Evolutionary conservation across 1,284 basidiomycete species (phyloP).

Genomic region (Cryptococcus maquisensis): DNA sequence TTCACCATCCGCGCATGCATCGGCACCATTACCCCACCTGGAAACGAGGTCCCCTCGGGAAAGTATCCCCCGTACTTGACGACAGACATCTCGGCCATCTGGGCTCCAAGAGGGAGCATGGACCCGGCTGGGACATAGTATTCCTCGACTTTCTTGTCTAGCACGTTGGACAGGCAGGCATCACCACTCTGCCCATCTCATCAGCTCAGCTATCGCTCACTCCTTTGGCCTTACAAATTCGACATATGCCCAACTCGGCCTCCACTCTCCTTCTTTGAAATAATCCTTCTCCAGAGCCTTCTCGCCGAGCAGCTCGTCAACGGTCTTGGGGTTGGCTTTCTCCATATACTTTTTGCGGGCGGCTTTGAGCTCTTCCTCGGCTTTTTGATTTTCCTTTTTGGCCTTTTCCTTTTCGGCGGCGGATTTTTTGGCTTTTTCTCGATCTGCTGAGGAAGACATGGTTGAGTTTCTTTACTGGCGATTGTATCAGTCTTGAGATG

Average conservation of each 20-base stretch:
- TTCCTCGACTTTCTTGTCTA: slow-evolving; percentile 21
- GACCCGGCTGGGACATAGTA: slow-evolving; percentile 35
- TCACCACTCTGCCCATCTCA: slow-evolving; percentile 22
- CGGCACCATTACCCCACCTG: slow-evolving; percentile 33
- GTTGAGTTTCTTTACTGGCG: too few species aligned
- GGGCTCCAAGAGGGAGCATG: slow-evolving; percentile 34
- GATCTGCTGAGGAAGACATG: background rate
- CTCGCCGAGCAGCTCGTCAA: slow-evolving; percentile 19
- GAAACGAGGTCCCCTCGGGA: slow-evolving; percentile 37
- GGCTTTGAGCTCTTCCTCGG: slow-evolving; percentile 4
- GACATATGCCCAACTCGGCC: slow-evolving; percentile 27
- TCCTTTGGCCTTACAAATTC: slow-evolving; percentile 32
- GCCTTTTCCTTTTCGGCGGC: background rate
- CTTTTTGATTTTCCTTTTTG: slow-evolving; percentile 6
- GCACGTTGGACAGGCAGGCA: slow-evolving; percentile 31
- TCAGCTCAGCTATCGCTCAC: background rate
- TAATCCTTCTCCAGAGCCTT: slow-evolving; percentile 16
- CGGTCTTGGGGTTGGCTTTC: slow-evolving; percentile 22
- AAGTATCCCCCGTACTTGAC: slow-evolving; percentile 39
- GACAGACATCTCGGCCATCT: slow-evolving; percentile 33
- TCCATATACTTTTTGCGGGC: slow-evolving; percentile 16
- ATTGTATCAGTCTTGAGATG: too few species aligned
- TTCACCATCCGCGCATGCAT: slow-evolving; percentile 39
- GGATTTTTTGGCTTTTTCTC: background rate
- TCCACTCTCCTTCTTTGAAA: slow-evolving; percentile 31